Evolutionary conservation across 2,329 filamentous ascomycete genomes (phyloP), one percentile per base, ranked within the genome.

Genomic region (Echinosphaeria canescens): DNA sequence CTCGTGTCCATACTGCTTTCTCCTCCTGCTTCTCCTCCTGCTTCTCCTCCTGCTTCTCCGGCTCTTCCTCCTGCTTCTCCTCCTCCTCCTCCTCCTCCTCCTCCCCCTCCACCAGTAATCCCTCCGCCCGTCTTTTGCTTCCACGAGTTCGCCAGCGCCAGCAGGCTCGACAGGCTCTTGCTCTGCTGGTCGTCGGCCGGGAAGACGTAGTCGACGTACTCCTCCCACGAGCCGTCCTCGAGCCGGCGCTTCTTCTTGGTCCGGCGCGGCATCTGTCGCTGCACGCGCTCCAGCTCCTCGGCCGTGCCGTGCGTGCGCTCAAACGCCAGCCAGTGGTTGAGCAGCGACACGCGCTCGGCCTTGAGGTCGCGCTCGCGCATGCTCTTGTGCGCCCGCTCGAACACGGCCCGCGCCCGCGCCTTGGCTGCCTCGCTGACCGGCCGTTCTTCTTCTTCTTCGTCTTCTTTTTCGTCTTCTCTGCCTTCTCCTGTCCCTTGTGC

Each of bases 191-290:
- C 84, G 53, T 95, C 88, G 4, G 80, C 82, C 1, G 88, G 88
- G 67, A 98, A 98, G 18, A 98, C 68, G 41, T 91, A 95, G 48
- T 95, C 88, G 52, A 88, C 68, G 49, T 92, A 95, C 54, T 98
- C 88, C 59, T 98, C 82, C 55, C 81, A 93, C 20, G 69, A 73
- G 46, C 88, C 84, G 50, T 93, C 85, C 44, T 91, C 84, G 47
- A 92, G 51, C 62, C 72, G 81, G 48, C 88, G 74, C 42, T 81
- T 64, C 61, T 88, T 85, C 71, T 92, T 95, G 42, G 80, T 78
- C 51, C 74, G 73, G 36, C 84, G 67, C 18, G 88, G 88, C 82
- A 95, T 91, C 57, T 91, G 80, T 46, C 74, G 79, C 50, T 88
- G 74, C 34, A 98, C 76, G 41, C 71, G 73, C 34, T 80, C 76